phyloP scores from a whole-genome alignment of 73 alveolate species.

The Breviolum minutum region DNA sequence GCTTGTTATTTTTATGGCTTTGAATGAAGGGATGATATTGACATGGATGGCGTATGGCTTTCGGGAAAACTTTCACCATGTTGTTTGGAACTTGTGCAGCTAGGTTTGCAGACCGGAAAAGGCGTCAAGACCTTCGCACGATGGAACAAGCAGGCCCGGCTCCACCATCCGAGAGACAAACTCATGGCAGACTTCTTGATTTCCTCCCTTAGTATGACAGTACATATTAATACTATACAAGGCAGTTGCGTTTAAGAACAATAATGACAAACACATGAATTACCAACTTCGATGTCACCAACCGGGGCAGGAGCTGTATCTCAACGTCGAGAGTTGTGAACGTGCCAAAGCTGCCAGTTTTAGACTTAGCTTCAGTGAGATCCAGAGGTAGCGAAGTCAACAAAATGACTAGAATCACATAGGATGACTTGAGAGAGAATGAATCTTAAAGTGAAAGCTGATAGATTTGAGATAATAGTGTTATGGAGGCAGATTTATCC shows the following conservation, averaged over 20 bases:
- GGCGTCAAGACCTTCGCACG: slow-evolving; percentile 40
- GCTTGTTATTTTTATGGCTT: no score
- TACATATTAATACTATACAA: no score
- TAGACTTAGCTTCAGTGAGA: not conserved
- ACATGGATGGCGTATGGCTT: no score
- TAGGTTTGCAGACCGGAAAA: not conserved
- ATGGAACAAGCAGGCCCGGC: slow-evolving; percentile 58
- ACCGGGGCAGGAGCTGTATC: slow-evolving; percentile 30
- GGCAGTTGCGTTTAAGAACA: no score
- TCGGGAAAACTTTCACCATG: no score
- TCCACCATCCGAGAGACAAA: not conserved
- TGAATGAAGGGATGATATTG: no score
- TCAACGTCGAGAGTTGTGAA: slow-evolving; percentile 38
- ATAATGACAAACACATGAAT: no score
- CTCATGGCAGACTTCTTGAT: not conserved
- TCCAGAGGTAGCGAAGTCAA: no score
- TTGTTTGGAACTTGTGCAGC: not conserved
- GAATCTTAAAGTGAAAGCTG: not conserved
- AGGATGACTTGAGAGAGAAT: not conserved
- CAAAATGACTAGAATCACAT: no score
- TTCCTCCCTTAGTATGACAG: not conserved
- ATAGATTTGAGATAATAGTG: not conserved
- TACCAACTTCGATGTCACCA: no score
- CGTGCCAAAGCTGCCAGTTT: slow-evolving; percentile 57
- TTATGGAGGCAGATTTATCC: no score